Conservation (phyloP, 306 rosid genomes). For the Corylus americana region DNA sequence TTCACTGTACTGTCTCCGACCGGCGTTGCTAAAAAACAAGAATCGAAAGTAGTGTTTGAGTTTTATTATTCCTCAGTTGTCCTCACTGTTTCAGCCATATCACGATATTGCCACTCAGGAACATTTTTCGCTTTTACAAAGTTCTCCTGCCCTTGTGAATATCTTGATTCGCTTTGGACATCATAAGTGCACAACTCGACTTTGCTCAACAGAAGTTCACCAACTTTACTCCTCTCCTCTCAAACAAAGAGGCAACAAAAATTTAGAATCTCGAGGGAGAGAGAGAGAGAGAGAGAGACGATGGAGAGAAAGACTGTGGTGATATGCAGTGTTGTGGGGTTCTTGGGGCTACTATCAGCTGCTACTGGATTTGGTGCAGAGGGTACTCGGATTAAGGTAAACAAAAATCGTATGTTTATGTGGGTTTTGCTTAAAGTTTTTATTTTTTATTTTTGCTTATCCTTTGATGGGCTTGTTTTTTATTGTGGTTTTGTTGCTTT, state of each 20-base stretch:
- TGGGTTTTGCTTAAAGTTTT: slow-evolving; percentile 11
- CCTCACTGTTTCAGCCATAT: neutral
- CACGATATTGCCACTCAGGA: neutral
- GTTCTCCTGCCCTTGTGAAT: neutral
- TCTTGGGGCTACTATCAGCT: slow-evolving; percentile 71
- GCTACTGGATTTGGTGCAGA: slow-evolving; percentile 83
- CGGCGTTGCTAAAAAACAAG: too few species aligned
- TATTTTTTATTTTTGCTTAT: neutral
- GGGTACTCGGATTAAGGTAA: slow-evolving; percentile 78
- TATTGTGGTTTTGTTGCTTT: neutral
- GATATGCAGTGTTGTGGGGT: slow-evolving; percentile 57
- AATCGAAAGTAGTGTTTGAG: too few species aligned
- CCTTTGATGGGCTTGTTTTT: neutral
- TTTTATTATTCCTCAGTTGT: neutral
- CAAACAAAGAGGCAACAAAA: neutral
- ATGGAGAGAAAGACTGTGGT: slow-evolving; percentile 67
- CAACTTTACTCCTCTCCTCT: slow-evolving; percentile 18
- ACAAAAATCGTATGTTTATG: too few species aligned
- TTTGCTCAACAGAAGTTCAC: neutral
- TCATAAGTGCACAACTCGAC: slow-evolving; percentile 11
- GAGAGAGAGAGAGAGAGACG: slow-evolving; percentile 3
- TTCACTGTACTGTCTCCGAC: too few species aligned
- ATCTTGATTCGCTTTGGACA: neutral
- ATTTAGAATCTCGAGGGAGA: neutral
- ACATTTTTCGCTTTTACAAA: neutral